phyloP scores from a whole-genome alignment of 2,329 filamentous ascomycete species.

The Fusarium denticulatum region DNA sequence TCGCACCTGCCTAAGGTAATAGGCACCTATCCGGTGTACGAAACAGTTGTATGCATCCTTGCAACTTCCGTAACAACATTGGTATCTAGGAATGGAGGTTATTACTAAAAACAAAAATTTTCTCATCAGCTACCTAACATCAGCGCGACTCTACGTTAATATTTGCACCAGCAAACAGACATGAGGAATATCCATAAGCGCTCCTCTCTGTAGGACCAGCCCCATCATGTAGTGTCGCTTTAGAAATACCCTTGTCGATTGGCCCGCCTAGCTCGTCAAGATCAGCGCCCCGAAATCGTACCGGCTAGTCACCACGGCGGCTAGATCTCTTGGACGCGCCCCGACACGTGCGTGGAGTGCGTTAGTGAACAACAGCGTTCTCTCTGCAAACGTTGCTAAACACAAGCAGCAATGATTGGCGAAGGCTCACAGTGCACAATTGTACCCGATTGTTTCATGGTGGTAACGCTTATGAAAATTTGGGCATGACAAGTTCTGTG shows the following conservation, averaged over 20 bases:
- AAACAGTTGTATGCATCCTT: background rate
- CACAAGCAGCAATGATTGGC: constrained; percentile 34
- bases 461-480: constrained; percentile 2
- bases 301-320: constrained; percentile 17
- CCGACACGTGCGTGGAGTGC: constrained; percentile 13
- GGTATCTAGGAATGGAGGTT: background rate
- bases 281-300: constrained; percentile 25
- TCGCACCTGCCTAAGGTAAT: background rate
- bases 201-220: background rate
- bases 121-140: background rate
- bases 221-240: background rate
- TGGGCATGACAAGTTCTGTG: constrained; percentile 14
- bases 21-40: background rate
- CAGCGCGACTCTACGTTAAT: background rate
- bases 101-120: background rate
- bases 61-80: background rate
- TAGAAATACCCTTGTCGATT: constrained; percentile 13
- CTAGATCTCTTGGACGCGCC: constrained; percentile 29
- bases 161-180: background rate
- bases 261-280: constrained; percentile 16
- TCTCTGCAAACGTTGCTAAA: constrained; percentile 9
- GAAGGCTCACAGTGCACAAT: constrained; percentile 13
- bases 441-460: constrained; percentile 24
- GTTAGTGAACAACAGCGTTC: background rate
- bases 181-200: background rate